Percentiles rank a stretch among this genome's conserved stretches.
phyloP scores from a whole-genome alignment of 179 eudicot genomes.

The Spinacia oleracea region DNA sequence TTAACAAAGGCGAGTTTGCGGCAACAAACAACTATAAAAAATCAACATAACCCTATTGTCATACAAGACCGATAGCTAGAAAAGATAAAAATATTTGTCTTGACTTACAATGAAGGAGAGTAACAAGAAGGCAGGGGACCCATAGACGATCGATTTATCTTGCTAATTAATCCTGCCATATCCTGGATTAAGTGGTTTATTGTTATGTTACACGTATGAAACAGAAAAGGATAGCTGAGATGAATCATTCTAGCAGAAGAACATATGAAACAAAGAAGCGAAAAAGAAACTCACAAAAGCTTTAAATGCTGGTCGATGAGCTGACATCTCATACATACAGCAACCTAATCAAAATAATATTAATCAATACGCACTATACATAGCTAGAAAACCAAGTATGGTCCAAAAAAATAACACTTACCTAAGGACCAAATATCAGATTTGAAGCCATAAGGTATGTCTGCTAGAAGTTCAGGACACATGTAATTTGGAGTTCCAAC shows the following conservation, averaged over 20 bases:
- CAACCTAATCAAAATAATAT: slow-evolving; percentile 60
- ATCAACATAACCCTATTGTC: neutral
- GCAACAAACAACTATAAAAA: neutral
- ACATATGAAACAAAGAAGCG: neutral
- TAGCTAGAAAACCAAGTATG: slow-evolving; percentile 3
- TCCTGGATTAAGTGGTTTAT: slow-evolving; percentile 56
- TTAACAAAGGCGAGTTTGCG: neutral
- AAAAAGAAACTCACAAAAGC: slow-evolving; percentile 71
- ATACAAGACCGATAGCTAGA: neutral
- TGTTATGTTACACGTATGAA: neutral
- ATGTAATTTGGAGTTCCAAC: slow-evolving; percentile 99
- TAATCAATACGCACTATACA: slow-evolving; percentile 6
- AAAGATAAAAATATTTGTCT: neutral
- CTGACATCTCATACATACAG: slow-evolving; percentile 98
- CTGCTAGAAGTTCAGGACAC: slow-evolving; percentile 98
- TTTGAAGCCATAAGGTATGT: slow-evolving; percentile 97
- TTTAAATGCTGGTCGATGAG: slow-evolving; percentile 97
- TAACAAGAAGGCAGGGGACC: slow-evolving; percentile 97
- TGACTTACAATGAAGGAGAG: slow-evolving; percentile 87
- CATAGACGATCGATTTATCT: slow-evolving; percentile 91
- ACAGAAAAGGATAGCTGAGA: neutral
- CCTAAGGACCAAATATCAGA: slow-evolving; percentile 99
- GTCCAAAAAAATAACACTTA: slow-evolving; percentile 30
- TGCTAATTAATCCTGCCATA: slow-evolving; percentile 98
- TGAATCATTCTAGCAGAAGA: neutral